Percentiles rank a stretch among this genome's conserved stretches.
Conservation (phyloP, 495 filamentous ascomycete species). For the Penicillium simplicissimum region DNA sequence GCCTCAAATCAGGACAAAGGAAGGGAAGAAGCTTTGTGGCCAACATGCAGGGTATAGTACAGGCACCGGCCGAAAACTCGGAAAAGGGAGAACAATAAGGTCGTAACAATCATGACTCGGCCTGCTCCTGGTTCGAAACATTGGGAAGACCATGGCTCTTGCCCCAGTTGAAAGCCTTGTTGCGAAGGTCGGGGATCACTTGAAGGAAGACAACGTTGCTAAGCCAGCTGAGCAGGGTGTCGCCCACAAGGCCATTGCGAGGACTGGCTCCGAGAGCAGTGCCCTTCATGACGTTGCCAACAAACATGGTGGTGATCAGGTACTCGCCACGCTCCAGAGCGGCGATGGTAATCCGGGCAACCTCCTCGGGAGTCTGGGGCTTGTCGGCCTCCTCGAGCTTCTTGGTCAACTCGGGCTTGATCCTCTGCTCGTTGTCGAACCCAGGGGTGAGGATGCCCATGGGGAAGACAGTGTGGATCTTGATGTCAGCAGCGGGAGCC, state of each 20-base stretch:
- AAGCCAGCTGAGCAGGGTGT: constrained; percentile 47
- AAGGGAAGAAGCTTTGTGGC: constrained; percentile 10
- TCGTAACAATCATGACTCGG: background rate
- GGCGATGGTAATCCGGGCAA: constrained; percentile 66
- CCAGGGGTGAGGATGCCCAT: constrained; percentile 79
- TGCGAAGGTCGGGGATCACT: constrained; percentile 45
- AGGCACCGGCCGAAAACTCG: constrained; percentile 1
- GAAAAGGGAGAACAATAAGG: background rate
- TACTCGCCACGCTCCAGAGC: constrained; percentile 81
- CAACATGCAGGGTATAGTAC: constrained; percentile 30
- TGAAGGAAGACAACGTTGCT: constrained; percentile 46
- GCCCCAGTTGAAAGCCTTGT: constrained; percentile 48
- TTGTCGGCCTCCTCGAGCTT: constrained; percentile 81
- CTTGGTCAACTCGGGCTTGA: constrained; percentile 80
- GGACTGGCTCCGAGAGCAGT: constrained; percentile 45
- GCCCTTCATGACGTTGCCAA: constrained; percentile 67
- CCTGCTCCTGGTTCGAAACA: background rate
- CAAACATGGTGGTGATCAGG: constrained; percentile 67
- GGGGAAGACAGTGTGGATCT: constrained; percentile 82
- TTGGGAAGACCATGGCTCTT: constrained; percentile 42
- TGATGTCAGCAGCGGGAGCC: constrained; percentile 58
- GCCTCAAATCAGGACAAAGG: constrained; percentile 11
- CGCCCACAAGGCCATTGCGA: constrained; percentile 41
- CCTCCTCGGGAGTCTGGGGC: constrained; percentile 73
- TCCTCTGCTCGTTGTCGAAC: constrained; percentile 72